phyloP scores from a whole-genome alignment of 345 rosid genomes.

The Diplotaxis tenuifolia region DNA sequence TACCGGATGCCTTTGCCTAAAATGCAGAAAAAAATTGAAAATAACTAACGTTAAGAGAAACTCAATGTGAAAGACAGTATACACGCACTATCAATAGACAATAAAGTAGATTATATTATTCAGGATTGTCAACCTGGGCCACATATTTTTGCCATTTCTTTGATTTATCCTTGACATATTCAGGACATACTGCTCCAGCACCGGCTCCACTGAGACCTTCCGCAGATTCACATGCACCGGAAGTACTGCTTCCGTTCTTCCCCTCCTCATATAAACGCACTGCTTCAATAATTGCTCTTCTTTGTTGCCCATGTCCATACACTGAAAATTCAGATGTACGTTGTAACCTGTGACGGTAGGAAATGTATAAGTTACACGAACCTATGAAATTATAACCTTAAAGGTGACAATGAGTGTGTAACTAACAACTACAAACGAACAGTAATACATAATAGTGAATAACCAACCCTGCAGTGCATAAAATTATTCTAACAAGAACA shows the following conservation, averaged over 20 bases:
- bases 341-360: constrained; percentile 53
- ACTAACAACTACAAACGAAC: background rate
- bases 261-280: constrained; percentile 66
- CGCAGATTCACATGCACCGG: constrained; percentile 39
- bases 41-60: constrained; percentile 1
- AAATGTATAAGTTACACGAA: constrained; percentile 8
- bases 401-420: background rate
- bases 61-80: background rate
- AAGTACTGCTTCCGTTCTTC: constrained; percentile 28
- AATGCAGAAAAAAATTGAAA: constrained; percentile 23
- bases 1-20: constrained; percentile 94
- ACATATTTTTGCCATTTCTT: constrained; percentile 93
- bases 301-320: constrained; percentile 89
- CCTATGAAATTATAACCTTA: background rate
- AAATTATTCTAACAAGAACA: background rate
- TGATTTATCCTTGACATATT: constrained; percentile 67
- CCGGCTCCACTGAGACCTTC: constrained; percentile 38
- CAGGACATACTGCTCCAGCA: constrained; percentile 42
- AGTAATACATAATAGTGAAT: background rate
- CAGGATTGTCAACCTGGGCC: constrained; percentile 57
- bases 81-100: background rate
- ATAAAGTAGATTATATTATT: background rate
- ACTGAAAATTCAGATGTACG: constrained; percentile 85
- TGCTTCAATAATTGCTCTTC: constrained; percentile 94
- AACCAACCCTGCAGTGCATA: background rate